phyloP scores from a whole-genome alignment of 1,284 basidiomycete genomes.

The Ceratorhiza oryzae-sativae region DNA sequence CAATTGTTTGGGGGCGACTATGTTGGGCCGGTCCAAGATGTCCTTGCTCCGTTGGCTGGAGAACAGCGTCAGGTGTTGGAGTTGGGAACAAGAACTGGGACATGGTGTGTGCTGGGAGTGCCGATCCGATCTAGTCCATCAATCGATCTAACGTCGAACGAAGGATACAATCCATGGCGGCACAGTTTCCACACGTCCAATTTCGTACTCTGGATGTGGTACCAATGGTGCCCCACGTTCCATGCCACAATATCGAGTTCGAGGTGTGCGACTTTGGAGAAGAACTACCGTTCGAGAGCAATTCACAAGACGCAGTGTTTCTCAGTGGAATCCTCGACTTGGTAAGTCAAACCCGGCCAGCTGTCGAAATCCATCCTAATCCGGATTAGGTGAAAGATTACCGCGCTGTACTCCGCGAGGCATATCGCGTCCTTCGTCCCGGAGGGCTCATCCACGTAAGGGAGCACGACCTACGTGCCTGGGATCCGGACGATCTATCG shows the following conservation, averaged over 20 bases:
- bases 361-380: not conserved
- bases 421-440: not conserved
- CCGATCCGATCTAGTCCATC: not conserved
- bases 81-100: not conserved
- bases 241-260: not conserved
- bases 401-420: not conserved
- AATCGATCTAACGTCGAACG: not conserved
- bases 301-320: conserved; percentile 7
- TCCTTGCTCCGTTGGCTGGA: not conserved
- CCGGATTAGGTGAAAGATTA: not conserved
- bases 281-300: not conserved
- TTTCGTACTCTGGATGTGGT: not conserved
- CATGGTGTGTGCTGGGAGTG: not conserved
- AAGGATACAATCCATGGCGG: conserved; percentile 7
- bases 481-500: not conserved
- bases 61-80: not conserved
- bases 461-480: not conserved
- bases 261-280: conserved; percentile 7
- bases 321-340: not conserved
- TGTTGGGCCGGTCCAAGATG: not conserved
- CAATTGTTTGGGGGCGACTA: not conserved
- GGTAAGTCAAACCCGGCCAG: not conserved
- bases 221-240: not conserved
- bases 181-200: conserved; percentile 5
- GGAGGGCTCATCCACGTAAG: not conserved